Conservation (phyloP, 805 yeast species). For the Nakazawaea ambrosiae region DNA sequence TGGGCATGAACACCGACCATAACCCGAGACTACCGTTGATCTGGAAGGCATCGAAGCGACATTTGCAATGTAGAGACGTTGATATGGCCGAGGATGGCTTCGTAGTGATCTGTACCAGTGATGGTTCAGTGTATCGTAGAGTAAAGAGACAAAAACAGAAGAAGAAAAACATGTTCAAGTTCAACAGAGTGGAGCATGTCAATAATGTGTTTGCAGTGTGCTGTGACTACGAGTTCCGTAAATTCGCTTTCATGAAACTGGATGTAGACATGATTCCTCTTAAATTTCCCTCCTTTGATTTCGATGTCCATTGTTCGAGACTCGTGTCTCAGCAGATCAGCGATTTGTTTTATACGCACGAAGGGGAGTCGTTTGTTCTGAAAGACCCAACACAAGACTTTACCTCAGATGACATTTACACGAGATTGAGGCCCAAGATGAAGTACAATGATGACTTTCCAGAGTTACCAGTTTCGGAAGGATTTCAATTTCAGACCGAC, state of each 20-base stretch:
- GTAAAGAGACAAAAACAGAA: constrained; percentile 23
- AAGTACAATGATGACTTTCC: neutral
- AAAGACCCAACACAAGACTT: neutral
- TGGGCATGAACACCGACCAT: constrained; percentile 25
- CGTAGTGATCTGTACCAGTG: constrained; percentile 55
- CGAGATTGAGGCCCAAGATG: neutral
- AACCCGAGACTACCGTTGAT: constrained; percentile 36
- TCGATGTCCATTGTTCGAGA: neutral
- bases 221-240: constrained; percentile 58
- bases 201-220: constrained; percentile 55
- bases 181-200: constrained; percentile 43
- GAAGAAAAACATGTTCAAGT: constrained; percentile 35
- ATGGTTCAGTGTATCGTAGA: constrained; percentile 59
- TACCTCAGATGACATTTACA: neutral
- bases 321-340: neutral
- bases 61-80: constrained; percentile 56
- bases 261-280: constrained; percentile 55
- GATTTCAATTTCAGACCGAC: neutral
- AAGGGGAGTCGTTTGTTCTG: neutral
- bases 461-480: neutral
- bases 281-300: constrained; percentile 22
- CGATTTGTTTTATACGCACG: neutral
- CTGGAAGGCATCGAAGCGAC: constrained; percentile 61
- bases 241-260: constrained; percentile 62
- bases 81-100: constrained; percentile 67